Percentiles rank a stretch among this genome's conserved stretches.
These are phyloP conservation scores for Aeschynomene evenia DNA, from an alignment of 306 rosid genomes.

Conservation along the genomic window DNA sequence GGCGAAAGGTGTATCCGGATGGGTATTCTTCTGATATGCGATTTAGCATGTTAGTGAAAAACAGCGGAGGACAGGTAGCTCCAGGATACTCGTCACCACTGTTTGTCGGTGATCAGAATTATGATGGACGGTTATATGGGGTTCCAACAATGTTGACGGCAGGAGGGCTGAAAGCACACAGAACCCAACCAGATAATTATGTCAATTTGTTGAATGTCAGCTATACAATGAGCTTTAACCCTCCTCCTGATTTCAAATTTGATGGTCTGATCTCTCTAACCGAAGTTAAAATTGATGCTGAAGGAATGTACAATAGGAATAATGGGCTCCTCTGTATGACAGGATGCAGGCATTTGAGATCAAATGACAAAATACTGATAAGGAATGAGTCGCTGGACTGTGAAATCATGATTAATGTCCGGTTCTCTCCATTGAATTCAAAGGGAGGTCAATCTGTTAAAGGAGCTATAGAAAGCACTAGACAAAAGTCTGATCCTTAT, in stretches of 20 bases:
- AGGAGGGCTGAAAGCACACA: constrained; percentile 16
- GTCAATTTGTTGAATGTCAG: constrained; percentile 51
- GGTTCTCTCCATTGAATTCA: constrained; percentile 63
- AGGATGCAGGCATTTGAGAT: constrained; percentile 64
- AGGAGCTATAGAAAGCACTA: constrained; percentile 74
- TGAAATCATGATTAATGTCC: constrained; percentile 53
- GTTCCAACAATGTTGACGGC: constrained; percentile 11
- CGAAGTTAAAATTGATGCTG: constrained; percentile 59
- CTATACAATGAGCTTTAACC: constrained; percentile 52
- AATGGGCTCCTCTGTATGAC: constrained; percentile 69
- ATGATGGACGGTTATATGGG: constrained; percentile 37
- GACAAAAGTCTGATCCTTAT: constrained; percentile 57
- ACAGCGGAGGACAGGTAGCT: constrained; percentile 59
- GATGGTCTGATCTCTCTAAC: constrained; percentile 29
- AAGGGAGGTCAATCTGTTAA: constrained; percentile 41
- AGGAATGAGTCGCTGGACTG: constrained; percentile 66
- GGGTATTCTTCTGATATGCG: constrained; percentile 70
- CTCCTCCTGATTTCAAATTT: constrained; percentile 46
- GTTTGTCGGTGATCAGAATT: constrained; percentile 48
- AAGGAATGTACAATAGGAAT: constrained; percentile 70
- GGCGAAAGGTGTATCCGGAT: constrained; percentile 57
- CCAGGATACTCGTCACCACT: constrained; percentile 64
- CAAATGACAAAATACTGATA: constrained; percentile 33
- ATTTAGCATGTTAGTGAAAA: constrained; percentile 54
- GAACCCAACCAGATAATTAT: constrained; percentile 5